phyloP scores from a whole-genome alignment of 202 grass and related monocot species.

The Miscanthus sacchariflorus region DNA sequence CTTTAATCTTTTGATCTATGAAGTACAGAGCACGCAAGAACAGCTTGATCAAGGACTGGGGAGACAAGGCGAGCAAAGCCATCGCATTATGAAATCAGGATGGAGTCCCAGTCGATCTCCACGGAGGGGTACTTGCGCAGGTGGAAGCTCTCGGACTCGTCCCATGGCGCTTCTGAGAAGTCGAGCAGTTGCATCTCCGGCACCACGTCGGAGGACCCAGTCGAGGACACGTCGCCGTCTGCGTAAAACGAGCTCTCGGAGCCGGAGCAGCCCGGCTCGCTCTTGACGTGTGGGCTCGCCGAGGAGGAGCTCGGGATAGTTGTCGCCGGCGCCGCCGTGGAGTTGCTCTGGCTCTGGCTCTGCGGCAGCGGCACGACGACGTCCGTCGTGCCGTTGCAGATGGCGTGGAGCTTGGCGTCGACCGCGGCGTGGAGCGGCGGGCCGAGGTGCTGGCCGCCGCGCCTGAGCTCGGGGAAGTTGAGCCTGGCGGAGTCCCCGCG shows the following conservation, averaged over 20 bases:
- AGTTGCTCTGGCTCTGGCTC: conserved; percentile 42
- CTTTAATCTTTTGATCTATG: conserved; percentile 28
- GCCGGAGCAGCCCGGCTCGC: conserved; percentile 45
- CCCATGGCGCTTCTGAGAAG: conserved; percentile 90
- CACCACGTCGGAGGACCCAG: conserved; percentile 52
- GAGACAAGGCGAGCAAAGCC: conserved; percentile 2
- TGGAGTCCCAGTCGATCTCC: conserved; percentile 97
- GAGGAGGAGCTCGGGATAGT: conserved; percentile 9
- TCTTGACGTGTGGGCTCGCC: conserved; percentile 54
- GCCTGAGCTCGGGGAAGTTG: conserved; percentile 88
- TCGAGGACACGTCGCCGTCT: conserved; percentile 52
- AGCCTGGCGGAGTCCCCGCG: conserved; percentile 87
- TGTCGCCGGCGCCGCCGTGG: background rate
- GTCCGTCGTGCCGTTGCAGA: conserved; percentile 65
- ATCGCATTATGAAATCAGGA: conserved; percentile 57
- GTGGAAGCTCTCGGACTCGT: conserved; percentile 77
- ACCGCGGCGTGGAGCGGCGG: conserved; percentile 75
- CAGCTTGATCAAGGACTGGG: conserved; percentile 36
- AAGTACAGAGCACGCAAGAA: conserved; percentile 44
- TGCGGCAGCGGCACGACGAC: background rate
- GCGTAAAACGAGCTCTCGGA: conserved; percentile 55
- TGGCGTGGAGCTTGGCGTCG: conserved; percentile 82
- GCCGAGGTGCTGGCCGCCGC: conserved; percentile 57
- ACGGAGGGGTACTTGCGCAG: conserved; percentile 88
- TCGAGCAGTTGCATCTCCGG: conserved; percentile 76